These are phyloP conservation scores for Platanthera guangdongensis DNA, from an alignment of 106 monocot genomes.

Conservation along the genomic window DNA sequence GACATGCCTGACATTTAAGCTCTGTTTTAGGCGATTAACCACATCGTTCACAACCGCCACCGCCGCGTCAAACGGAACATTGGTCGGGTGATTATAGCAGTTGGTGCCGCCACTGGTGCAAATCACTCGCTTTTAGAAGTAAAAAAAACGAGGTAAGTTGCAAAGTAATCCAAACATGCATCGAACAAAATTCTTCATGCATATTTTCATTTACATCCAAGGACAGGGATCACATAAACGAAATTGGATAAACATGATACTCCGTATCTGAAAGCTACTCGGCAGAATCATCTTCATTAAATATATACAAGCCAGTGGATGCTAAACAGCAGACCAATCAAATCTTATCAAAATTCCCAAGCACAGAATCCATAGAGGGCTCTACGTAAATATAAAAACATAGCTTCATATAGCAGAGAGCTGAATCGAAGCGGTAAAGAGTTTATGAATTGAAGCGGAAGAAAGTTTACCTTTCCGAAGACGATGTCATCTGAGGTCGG, in stretches of 20 bases:
- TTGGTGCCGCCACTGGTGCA: too few relatives aligned
- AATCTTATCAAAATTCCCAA: neutral
- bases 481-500: slow-evolving; percentile 58
- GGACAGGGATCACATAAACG: neutral
- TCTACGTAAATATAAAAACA: neutral
- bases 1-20: too few relatives aligned
- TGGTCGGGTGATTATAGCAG: too few relatives aligned
- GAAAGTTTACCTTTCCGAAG: slow-evolving; percentile 61
- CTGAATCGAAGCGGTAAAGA: too few relatives aligned
- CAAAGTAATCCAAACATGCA: neutral
- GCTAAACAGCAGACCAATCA: neutral
- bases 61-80: too few relatives aligned
- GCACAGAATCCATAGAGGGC: neutral
- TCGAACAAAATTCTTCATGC: neutral
- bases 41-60: too few relatives aligned
- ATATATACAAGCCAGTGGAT: neutral
- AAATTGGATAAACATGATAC: neutral
- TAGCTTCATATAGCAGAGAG: neutral
- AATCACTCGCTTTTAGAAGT: too few relatives aligned
- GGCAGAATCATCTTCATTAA: neutral
- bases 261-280: neutral
- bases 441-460: too few relatives aligned
- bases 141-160: too few relatives aligned
- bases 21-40: too few relatives aligned
- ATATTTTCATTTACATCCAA: neutral